phyloP scores from a whole-genome alignment of 331 rosid species.

The Malus hybrid region DNA sequence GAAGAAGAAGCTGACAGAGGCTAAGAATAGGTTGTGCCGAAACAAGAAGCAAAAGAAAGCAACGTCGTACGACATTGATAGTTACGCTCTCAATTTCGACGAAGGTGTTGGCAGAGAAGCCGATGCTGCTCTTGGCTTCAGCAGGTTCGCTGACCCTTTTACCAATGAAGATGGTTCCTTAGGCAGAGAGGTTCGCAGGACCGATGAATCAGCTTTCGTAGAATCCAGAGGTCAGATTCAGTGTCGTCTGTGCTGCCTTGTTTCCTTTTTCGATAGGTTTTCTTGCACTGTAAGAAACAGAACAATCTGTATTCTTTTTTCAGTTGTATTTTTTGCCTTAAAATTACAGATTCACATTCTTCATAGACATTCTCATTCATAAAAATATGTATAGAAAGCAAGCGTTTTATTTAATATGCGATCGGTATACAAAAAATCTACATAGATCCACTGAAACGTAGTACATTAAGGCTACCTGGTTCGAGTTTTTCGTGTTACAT shows the following conservation, averaged over 20 bases:
- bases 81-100: conserved; percentile 74
- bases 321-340: neutral
- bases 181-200: neutral
- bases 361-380: conserved; percentile 2
- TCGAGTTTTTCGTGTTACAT: neutral
- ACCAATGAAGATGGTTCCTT: conserved; percentile 1
- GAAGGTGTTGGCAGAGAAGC: conserved; percentile 17
- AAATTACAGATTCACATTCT: neutral
- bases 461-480: conserved; percentile 7
- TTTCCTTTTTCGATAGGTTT: neutral
- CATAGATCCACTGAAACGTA: neutral
- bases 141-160: conserved; percentile 41
- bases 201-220: neutral
- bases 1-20: conserved; percentile 29
- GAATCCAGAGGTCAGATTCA: neutral
- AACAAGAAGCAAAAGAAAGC: conserved; percentile 56
- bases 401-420: neutral
- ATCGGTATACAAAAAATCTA: neutral
- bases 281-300: neutral
- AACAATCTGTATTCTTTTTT: neutral
- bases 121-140: conserved; percentile 28
- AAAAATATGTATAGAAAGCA: neutral
- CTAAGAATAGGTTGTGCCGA: neutral
- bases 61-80: conserved; percentile 39
- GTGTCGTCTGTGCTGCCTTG: neutral